Evolutionary conservation across 345 rosid species (phyloP).

Genomic region (Salix exigua): DNA sequence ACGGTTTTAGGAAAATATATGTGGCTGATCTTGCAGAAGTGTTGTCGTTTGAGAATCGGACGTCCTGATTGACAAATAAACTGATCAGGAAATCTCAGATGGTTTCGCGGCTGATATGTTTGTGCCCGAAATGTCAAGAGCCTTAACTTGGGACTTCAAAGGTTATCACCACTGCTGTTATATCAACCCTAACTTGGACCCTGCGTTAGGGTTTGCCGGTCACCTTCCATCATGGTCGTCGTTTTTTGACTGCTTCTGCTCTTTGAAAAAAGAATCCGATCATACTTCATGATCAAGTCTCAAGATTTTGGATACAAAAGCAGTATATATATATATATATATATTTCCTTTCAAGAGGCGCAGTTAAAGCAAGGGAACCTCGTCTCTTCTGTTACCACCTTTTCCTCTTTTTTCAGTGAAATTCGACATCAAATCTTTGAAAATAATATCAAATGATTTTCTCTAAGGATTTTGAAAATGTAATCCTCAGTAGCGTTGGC

Average conservation of each 20-base stretch:
- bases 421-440: not conserved
- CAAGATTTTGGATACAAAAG: too few relatives aligned
- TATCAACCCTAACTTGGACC: not conserved
- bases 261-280: not conserved
- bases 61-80: not conserved
- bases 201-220: not conserved
- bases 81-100: slow-evolving; percentile 10
- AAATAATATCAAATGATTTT: not conserved
- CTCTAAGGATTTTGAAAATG: too few relatives aligned
- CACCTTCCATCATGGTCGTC: slow-evolving; percentile 5
- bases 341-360: not conserved
- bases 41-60: not conserved
- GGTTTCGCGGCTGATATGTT: not conserved
- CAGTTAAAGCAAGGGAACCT: not conserved
- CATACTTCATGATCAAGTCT: not conserved
- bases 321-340: not conserved
- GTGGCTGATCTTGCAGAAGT: not conserved
- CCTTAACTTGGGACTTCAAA: slow-evolving; percentile 12
- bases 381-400: not conserved
- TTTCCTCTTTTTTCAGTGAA: not conserved
- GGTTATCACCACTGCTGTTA: not conserved
- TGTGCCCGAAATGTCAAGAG: slow-evolving; percentile 2
- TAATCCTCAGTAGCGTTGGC: too few relatives aligned
- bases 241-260: slow-evolving; percentile 10
- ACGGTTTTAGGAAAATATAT: not conserved